Evolutionary conservation across 176 grass and related monocot species (phyloP).

Genomic region (Aegilops bicornis): DNA sequence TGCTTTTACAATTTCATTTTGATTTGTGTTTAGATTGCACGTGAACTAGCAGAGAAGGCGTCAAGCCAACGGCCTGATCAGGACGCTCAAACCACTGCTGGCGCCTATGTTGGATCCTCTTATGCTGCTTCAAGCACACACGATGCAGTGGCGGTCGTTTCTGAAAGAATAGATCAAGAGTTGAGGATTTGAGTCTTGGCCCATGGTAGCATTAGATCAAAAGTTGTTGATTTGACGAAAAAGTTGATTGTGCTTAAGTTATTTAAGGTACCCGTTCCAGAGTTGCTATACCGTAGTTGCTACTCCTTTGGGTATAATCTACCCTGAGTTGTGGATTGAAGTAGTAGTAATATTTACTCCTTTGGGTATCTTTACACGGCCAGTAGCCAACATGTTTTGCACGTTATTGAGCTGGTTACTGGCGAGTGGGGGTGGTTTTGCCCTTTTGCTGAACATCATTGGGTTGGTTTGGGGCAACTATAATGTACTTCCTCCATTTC

Average conservation of each 20-base stretch:
- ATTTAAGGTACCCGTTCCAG: neutral
- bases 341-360: neutral
- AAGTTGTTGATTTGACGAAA: neutral
- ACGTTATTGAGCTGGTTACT: too few species aligned
- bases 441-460: too few species aligned
- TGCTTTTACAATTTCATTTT: neutral
- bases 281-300: too few species aligned
- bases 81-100: constrained; percentile 31
- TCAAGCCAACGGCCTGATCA: constrained; percentile 31
- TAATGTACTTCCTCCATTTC: too few species aligned
- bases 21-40: constrained; percentile 66
- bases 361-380: neutral
- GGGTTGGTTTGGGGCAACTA: too few species aligned
- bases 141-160: neutral
- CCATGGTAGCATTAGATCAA: neutral
- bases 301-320: neutral
- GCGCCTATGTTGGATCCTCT: constrained; percentile 19
- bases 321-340: too few species aligned
- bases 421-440: too few species aligned
- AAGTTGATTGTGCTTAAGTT: neutral
- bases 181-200: neutral
- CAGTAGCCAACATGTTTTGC: neutral
- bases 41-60: constrained; percentile 65
- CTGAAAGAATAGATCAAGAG: neutral
- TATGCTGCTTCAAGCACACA: constrained; percentile 43